Percentiles rank a stretch among this genome's conserved stretches.
These are phyloP conservation scores for Pseudozyma tsukubaensis DNA, from an alignment of 1,284 basidiomycete genomes.

Conservation along the genomic window DNA sequence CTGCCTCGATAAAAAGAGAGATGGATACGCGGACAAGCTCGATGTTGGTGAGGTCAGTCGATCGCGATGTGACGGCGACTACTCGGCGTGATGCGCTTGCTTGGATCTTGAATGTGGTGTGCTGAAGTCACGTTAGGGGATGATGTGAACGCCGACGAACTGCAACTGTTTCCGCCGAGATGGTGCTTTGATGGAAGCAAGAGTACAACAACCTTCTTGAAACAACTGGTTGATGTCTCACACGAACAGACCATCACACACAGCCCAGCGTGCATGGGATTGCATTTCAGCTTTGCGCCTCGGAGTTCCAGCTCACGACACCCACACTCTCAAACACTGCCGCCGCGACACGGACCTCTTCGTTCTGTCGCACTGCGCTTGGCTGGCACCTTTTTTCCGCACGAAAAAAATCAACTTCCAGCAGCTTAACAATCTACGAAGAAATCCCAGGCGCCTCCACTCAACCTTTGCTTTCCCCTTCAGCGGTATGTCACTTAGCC, in stretches of 20 bases:
- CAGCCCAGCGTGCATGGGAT: no score
- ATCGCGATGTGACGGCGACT: background rate
- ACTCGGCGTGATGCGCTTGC: no score
- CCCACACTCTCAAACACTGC: background rate
- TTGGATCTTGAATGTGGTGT: no score
- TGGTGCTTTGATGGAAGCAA: no score
- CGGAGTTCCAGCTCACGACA: no score
- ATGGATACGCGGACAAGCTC: slow-evolving; percentile 1
- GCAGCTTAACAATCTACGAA: background rate
- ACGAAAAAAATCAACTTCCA: background rate
- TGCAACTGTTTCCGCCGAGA: no score
- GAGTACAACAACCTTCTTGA: no score
- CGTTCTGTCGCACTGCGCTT: background rate
- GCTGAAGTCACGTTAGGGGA: no score
- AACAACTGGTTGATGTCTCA: no score
- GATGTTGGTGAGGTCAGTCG: slow-evolving; percentile 1
- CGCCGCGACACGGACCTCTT: background rate
- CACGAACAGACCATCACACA: no score
- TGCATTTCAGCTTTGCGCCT: no score
- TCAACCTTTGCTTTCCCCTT: background rate
- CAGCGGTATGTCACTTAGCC: background rate
- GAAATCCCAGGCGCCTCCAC: background rate
- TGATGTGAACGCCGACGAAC: no score
- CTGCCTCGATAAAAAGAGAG: background rate
- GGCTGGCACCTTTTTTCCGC: slow-evolving; percentile 5